phyloP scores from a whole-genome alignment of 169 alveolate genomes.

The Sarcocystis neurona region DNA sequence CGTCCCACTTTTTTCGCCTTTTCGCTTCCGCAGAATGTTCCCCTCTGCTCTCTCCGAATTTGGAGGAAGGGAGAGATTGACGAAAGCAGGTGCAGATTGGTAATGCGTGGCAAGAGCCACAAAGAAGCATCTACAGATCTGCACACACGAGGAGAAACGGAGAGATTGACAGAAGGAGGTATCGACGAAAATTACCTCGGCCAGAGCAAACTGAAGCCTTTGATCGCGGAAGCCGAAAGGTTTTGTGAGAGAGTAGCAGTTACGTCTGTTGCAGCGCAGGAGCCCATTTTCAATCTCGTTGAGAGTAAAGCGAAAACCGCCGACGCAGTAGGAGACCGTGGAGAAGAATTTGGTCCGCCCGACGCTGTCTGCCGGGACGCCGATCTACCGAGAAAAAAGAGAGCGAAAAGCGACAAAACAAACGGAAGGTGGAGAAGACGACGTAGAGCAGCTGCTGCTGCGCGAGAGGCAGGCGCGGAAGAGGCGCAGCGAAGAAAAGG shows the following conservation, averaged over 20 bases:
- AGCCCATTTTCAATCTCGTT: conserved; percentile 1
- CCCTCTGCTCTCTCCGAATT: too few relatives aligned
- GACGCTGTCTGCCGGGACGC: conserved; percentile 3
- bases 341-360: background rate
- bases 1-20: too few relatives aligned
- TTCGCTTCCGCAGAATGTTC: too few relatives aligned
- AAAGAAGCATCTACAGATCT: too few relatives aligned
- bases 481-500: too few relatives aligned
- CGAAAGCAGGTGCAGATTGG: too few relatives aligned
- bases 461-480: too few relatives aligned
- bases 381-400: background rate
- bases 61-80: too few relatives aligned
- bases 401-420: background rate
- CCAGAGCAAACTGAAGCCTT: background rate
- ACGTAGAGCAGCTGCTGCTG: too few relatives aligned
- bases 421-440: background rate
- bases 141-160: too few relatives aligned
- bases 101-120: too few relatives aligned
- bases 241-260: conserved; percentile 4
- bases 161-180: too few relatives aligned
- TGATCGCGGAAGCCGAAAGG: conserved; percentile 9
- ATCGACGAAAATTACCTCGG: background rate
- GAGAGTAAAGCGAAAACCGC: background rate
- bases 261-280: conserved; percentile 5
- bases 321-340: conserved; percentile 11